Conservation (phyloP, 371 early-diverging fungal species). For the Blakeslea trispora region DNA sequence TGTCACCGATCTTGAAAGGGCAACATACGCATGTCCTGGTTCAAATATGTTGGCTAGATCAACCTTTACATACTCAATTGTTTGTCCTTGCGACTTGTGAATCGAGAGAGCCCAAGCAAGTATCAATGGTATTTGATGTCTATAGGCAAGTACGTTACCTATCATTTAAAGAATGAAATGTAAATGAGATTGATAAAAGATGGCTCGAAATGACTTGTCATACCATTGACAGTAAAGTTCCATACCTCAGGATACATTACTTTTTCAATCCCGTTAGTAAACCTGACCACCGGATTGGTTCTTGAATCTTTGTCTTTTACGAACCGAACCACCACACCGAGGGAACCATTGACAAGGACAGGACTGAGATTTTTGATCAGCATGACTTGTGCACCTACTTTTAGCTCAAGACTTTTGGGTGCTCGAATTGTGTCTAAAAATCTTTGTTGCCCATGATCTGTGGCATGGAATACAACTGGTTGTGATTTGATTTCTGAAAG, state of each 20-base stretch:
- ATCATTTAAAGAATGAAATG: too few species aligned
- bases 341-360: constrained; percentile 83
- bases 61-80: constrained; percentile 78
- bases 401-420: constrained; percentile 53
- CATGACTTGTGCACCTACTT: constrained; percentile 86
- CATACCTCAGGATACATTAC: constrained; percentile 56
- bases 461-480: constrained; percentile 32
- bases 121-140: constrained; percentile 68
- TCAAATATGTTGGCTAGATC: constrained; percentile 83
- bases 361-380: constrained; percentile 74
- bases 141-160: constrained; percentile 14
- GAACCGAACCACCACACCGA: constrained; percentile 74
- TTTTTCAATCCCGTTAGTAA: constrained; percentile 47
- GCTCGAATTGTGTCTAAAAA: constrained; percentile 53
- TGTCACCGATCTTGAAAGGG: constrained; percentile 77
- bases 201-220: background rate
- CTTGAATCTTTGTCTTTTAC: background rate
- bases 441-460: constrained; percentile 45
- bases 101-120: constrained; percentile 75
- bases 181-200: too few species aligned
- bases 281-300: constrained; percentile 40
- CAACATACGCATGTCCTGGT: constrained; percentile 90
- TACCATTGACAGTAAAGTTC: constrained; percentile 8
- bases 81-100: constrained; percentile 93
- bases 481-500: constrained; percentile 55